Evolutionary conservation across 208 protist species (phyloP).

Genomic region (Trypanosoma caninum): DNA sequence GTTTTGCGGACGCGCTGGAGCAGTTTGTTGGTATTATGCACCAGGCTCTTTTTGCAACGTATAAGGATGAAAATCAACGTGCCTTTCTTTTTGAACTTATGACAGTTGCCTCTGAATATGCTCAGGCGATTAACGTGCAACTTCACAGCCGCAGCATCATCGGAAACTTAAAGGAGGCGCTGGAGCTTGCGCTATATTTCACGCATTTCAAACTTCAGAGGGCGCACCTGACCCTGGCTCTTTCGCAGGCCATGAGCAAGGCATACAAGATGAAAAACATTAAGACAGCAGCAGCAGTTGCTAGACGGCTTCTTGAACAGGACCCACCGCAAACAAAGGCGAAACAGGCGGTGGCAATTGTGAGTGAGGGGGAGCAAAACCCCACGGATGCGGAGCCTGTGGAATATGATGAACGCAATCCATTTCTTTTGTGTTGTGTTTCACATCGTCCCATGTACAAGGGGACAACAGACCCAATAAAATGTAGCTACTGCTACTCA

Average conservation of each 20-base stretch:
- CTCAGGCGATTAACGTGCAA: constrained; percentile 72
- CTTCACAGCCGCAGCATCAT: constrained; percentile 63
- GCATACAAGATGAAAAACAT: constrained; percentile 93
- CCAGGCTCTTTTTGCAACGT: constrained; percentile 73
- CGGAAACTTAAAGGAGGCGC: constrained; percentile 36
- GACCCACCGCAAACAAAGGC: constrained; percentile 85
- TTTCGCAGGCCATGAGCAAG: constrained; percentile 93
- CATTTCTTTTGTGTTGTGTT: constrained; percentile 92
- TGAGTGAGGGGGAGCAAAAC: constrained; percentile 85
- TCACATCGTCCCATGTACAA: constrained; percentile 80
- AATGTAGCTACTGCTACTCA: constrained; percentile 93
- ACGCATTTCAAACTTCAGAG: constrained; percentile 96
- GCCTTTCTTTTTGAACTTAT: constrained; percentile 51
- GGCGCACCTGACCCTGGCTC: constrained; percentile 85
- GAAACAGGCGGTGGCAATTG: constrained; percentile 89
- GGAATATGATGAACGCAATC: constrained; percentile 97
- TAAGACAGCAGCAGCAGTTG: constrained; percentile 87
- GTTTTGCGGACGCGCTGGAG: constrained; percentile 86
- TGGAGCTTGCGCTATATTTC: constrained; percentile 97
- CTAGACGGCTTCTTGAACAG: constrained; percentile 92
- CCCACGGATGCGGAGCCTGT: constrained; percentile 68
- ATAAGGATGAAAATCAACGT: constrained; percentile 55
- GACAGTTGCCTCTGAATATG: constrained; percentile 63
- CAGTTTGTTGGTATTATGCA: constrained; percentile 86
- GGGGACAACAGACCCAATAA: constrained; percentile 51